phyloP scores from a whole-genome alignment of 129 eudicot genomes.

The Calendula officinalis region DNA sequence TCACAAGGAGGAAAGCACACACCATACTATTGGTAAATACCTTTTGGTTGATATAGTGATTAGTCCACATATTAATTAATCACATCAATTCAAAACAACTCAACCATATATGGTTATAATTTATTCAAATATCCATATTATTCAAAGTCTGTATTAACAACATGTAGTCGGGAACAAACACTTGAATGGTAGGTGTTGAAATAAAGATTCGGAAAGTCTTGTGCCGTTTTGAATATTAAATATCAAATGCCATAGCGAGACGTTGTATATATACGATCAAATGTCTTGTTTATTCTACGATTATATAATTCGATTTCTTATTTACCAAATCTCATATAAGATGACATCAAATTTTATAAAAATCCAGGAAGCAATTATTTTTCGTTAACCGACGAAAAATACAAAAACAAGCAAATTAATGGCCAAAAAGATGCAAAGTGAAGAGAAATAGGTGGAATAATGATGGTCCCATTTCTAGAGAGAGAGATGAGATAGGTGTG shows the following conservation, averaged over 20 bases:
- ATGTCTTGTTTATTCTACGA: too few relatives aligned
- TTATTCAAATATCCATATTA: too few relatives aligned
- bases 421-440: constrained; percentile 34
- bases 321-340: neutral
- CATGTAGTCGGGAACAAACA: neutral
- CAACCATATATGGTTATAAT: neutral
- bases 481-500: constrained; percentile 37
- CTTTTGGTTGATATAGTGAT: neutral
- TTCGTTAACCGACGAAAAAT: constrained; percentile 22
- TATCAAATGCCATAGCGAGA: neutral
- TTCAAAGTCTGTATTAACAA: too few relatives aligned
- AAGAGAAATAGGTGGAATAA: constrained; percentile 34
- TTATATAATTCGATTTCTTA: neutral
- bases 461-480: constrained; percentile 48
- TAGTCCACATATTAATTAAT: neutral
- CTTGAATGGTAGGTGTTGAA: neutral
- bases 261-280: neutral
- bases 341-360: neutral
- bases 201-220: neutral
- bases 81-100: neutral
- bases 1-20: too few relatives aligned
- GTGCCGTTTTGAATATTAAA: neutral
- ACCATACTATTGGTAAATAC: too few relatives aligned
- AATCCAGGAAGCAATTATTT: neutral
- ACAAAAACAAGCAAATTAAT: constrained; percentile 3